phyloP scores from a whole-genome alignment of 768 basidiomycete genomes.

The Lepiota subincarnata region DNA sequence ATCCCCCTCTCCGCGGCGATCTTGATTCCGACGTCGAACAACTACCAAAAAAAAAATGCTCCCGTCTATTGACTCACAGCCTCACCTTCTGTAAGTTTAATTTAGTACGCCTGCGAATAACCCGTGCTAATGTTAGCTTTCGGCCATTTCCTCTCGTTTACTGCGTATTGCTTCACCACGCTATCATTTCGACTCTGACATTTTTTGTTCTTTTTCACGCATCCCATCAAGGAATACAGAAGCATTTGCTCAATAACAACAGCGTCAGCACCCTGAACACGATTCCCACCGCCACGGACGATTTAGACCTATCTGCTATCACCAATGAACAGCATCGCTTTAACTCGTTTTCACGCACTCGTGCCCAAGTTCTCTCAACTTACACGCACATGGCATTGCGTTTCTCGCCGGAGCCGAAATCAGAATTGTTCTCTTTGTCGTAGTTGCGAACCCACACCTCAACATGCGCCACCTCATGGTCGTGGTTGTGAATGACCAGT shows the following conservation, averaged over 20 bases:
- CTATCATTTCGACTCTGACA: no score
- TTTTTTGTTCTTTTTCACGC: no score
- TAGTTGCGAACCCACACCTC: background rate
- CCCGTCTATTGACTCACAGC: background rate
- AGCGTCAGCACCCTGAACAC: no score
- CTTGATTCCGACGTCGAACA: slow-evolving; percentile 3
- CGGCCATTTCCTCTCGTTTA: no score
- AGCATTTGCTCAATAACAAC: no score
- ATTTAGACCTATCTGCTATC: background rate
- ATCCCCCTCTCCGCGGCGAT: background rate
- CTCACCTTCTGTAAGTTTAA: background rate
- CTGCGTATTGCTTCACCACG: no score
- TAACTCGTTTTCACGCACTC: background rate
- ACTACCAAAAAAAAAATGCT: background rate
- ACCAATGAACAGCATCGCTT: background rate
- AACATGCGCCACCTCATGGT: background rate
- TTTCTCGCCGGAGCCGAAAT: background rate
- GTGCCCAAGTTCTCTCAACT: background rate
- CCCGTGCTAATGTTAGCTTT: no score
- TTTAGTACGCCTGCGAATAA: no score
- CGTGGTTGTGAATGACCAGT: background rate
- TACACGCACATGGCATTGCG: background rate
- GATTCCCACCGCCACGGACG: no score
- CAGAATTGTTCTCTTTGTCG: background rate
- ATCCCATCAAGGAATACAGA: no score